Percentiles rank a stretch among this genome's conserved stretches.
Evolutionary conservation across 257 asterid species (phyloP).

Genomic region (Salvia hispanica): DNA sequence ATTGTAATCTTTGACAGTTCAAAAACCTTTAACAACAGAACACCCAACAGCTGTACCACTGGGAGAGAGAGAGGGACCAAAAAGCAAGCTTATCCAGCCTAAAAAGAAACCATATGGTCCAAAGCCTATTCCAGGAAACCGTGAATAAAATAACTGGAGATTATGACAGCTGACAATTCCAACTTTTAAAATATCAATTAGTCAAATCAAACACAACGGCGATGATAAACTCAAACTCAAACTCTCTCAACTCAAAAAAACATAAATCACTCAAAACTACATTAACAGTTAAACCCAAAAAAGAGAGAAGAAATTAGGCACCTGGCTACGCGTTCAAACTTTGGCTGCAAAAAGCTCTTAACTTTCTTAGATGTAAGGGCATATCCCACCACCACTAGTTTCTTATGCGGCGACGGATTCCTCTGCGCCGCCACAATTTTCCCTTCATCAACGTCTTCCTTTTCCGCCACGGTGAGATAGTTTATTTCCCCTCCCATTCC

Average conservation of each 20-base stretch:
- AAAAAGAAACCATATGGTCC: not conserved
- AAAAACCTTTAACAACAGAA: not conserved
- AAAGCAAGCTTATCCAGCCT: not conserved
- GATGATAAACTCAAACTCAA: slow-evolving; percentile 26
- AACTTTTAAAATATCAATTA: not conserved
- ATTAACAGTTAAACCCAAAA: not conserved
- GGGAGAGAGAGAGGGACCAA: not conserved
- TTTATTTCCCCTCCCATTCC: slow-evolving; percentile 46
- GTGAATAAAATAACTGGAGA: slow-evolving; percentile 26
- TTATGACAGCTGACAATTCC: slow-evolving; percentile 26
- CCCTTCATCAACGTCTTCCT: slow-evolving; percentile 42
- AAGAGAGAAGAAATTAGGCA: slow-evolving; percentile 25
- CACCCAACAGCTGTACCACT: slow-evolving; percentile 6
- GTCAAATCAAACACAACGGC: slow-evolving; percentile 12
- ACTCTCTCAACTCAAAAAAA: slow-evolving; percentile 7
- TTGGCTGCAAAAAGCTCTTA: slow-evolving; percentile 92
- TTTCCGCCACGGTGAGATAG: slow-evolving; percentile 31
- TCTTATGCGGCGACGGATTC: slow-evolving; percentile 41
- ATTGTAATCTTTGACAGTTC: not conserved
- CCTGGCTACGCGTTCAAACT: slow-evolving; percentile 81
- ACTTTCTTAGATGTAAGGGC: slow-evolving; percentile 90
- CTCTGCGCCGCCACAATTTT: slow-evolving; percentile 42
- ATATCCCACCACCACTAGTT: slow-evolving; percentile 76
- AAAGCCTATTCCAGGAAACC: not conserved
- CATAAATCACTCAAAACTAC: slow-evolving; percentile 12